These are phyloP conservation scores for Dioscorea cayenensis DNA, from an alignment of 116 monocot genomes.

Conservation along the genomic window DNA sequence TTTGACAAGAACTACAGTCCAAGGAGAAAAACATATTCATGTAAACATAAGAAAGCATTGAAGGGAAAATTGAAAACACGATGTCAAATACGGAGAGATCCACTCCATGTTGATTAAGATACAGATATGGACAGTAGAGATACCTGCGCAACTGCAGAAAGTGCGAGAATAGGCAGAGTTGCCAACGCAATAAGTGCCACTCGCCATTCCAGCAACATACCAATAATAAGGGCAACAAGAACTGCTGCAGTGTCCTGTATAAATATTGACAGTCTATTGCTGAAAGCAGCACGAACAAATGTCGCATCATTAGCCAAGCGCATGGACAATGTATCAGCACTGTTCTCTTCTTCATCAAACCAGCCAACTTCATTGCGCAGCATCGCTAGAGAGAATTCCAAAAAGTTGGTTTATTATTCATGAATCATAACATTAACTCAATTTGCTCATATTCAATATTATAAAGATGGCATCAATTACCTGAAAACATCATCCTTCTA, in stretches of 20 bases:
- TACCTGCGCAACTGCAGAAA: constrained; percentile 96
- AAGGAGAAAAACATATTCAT: too few relatives aligned
- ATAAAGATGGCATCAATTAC: constrained; percentile 23
- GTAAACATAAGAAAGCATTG: too few relatives aligned
- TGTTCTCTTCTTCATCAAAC: constrained; percentile 98
- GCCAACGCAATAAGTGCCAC: constrained; percentile 87
- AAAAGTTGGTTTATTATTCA: constrained; percentile 9
- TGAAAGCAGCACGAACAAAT: constrained; percentile 97
- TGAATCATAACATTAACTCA: too few relatives aligned
- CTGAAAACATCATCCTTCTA: constrained; percentile 99
- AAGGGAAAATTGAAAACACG: too few relatives aligned
- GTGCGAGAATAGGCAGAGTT: constrained; percentile 75
- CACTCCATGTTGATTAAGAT: too few relatives aligned
- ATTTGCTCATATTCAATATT: background rate
- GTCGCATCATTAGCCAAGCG: constrained; percentile 98
- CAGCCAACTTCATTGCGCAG: constrained; percentile 94
- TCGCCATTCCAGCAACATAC: constrained; percentile 84
- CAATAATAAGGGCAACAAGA: constrained; percentile 74
- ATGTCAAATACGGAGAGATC: too few relatives aligned
- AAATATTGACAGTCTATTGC: constrained; percentile 95
- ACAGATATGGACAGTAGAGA: too few relatives aligned
- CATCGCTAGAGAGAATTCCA: constrained; percentile 54
- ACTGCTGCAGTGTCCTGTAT: constrained; percentile 91
- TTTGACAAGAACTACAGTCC: too few relatives aligned
- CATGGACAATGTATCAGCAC: constrained; percentile 93